Percentiles rank a stretch among this genome's conserved stretches.
Conservation (phyloP, 371 early-diverging fungal species). For the Circinella umbellata region DNA sequence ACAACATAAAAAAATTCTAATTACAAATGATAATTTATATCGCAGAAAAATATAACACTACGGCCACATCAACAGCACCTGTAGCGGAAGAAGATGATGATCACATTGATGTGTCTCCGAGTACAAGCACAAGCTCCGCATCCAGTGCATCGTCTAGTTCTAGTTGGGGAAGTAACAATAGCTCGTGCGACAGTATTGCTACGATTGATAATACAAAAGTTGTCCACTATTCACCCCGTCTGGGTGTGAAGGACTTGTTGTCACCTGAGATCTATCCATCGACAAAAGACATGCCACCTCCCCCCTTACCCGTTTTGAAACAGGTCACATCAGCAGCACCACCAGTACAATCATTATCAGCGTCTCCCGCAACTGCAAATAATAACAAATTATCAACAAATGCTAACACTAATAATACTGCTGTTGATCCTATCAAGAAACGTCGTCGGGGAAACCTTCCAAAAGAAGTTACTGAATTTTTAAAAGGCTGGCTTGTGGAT, state of each 20-base stretch:
- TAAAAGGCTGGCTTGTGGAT: constrained; percentile 77
- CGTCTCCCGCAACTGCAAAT: background rate
- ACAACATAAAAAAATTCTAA: background rate
- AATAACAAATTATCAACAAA: constrained; percentile 3
- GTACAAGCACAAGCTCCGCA: constrained; percentile 30
- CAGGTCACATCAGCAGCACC: constrained; percentile 3
- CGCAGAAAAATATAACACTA: constrained; percentile 8
- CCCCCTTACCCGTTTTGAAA: constrained; percentile 1
- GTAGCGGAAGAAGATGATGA: constrained; percentile 8
- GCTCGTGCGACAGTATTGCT: constrained; percentile 26
- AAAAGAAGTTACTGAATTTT: constrained; percentile 64
- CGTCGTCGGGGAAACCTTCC: constrained; percentile 68
- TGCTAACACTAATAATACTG: background rate
- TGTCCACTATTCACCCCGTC: constrained; percentile 1
- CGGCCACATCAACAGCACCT: background rate
- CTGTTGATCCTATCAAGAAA: constrained; percentile 16
- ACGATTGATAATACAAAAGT: constrained; percentile 15
- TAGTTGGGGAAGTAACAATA: constrained; percentile 20
- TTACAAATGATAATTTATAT: too few relatives aligned
- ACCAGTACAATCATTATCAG: background rate
- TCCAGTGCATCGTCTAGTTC: constrained; percentile 29
- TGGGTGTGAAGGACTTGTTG: constrained; percentile 16
- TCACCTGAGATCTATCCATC: constrained; percentile 14
- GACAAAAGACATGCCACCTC: constrained; percentile 10
- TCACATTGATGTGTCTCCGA: constrained; percentile 29